Base-by-base conservation (phyloP, 139 green algal species). In the Coelastrella sp. region DNA sequence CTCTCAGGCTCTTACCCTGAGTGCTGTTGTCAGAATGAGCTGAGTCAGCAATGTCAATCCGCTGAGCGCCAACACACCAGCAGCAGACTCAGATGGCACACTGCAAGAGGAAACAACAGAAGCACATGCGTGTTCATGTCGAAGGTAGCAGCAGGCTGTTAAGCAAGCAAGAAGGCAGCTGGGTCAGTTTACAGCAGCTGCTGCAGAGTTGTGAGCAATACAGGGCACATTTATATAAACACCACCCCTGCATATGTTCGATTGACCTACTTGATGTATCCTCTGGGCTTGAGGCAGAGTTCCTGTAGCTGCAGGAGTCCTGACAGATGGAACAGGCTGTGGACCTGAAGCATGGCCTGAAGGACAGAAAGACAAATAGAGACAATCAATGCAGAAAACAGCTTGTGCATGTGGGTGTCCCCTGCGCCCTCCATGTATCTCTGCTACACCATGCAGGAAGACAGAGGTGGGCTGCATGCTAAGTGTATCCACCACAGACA, bases 241-340 rank as follows among this genome's bases (percentile, higher is more conserved):
- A 57, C 11, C 45, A 9, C 15, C 11, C 15, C 11, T 57, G 45
- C 11, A 9, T 57, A 13, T 23, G 45, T 9, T 13, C 45, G 11
- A 57, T 19, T 13, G 9, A 27, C 75, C 71, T 30, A 82, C 75
- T 82, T 69, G 35, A 71, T 82, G 38, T 71, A 82, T 0, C 53
- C 75, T 8, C 75, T 21, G 0, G 75, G 75, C 35, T 71, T 71
- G 8, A 82, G 21, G 30, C 66, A 27, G 21, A 82, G 75, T 34
- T 82, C 75, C 75, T 82, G 75, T 53, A 82, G 75, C 35, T 40
- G 53, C 13, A 5, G 11, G 30, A 82, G 75, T 4, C 75, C 51
- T 40, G 75, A 43, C 35, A 82, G 51, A 45, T 82, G 51, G 23
- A 51, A 35, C 75, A 82, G 51, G 53, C 75, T 71, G 34, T 35